Base-by-base conservation (phyloP, 2,329 filamentous ascomycete genomes). In the Colletotrichum sp. region DNA sequence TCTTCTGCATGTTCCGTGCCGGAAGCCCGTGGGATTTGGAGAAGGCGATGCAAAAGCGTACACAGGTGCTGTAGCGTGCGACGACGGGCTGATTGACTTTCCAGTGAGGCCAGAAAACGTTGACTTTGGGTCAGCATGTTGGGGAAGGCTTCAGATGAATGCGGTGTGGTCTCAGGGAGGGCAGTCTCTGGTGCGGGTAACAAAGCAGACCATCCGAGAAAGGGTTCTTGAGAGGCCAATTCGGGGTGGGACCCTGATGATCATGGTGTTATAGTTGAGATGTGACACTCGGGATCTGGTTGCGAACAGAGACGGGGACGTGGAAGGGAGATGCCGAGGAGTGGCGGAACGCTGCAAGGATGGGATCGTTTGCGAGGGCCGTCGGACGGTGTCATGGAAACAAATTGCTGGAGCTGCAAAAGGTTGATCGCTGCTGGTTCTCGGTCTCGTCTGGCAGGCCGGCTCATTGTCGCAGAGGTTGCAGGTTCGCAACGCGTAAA, bases 171-270 rank as follows among this genome's bases (percentile, higher is more conserved):
- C 30, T 67, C 55, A 63, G 63, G 55, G 63, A 68, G 55, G 28
- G 57, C 24, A 39, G 48, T 63, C n/a, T 57, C 32, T 69, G 32
- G 26, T 26, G 24, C 36, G 36, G 34, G n/a, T n/a, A 63, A 28
- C 24, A 18, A 34, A 48, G n/a, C 28, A 44, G 68, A 72, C 34
- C 57, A 66, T 63, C 55, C 55, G 64, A 68, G 63, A 65, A 24
- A 62, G 57, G 55, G 30, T 68, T 57, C 44, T 24, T 63, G 16
- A 44, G 34, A 72, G 64, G n/a, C 72, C 24, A 12, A 73, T 68
- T 59, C 73, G 70, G 64, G 70, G 34, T 68, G 70, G 57, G 73
- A 73, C 73, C 73, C 73, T 75, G 70, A 68, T 68, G 64, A 68
- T 68, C 73, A 64, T 44, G 36, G 18, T 72, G 52, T 63, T 68